Evolutionary conservation across 495 filamentous ascomycete genomes (phyloP), one percentile per base, ranked within the genome.

Genomic region (Penicillium diatomitis): DNA sequence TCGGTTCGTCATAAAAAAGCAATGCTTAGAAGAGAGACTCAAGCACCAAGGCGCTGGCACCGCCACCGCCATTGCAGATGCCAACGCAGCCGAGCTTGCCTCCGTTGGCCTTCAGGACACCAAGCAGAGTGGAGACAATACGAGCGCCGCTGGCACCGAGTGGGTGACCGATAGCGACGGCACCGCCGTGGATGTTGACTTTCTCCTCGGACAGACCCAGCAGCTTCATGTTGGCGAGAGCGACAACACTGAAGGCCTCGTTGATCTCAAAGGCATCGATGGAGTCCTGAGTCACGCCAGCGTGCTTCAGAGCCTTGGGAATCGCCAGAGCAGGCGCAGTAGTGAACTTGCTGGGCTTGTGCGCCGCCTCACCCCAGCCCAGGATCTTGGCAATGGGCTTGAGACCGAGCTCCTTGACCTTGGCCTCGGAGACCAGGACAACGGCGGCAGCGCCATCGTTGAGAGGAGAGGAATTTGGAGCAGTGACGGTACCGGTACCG

Each of bases 221-320:
- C 36, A 97, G 61, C 76, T 96, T 95, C 71, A 95, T 78, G 70
- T 98, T 98, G 49, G 92, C 91, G 41, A 97, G 73, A 10, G 92
- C 90, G 40, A 98, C 92, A 28, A 98, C 92, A 38, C 85, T 90
- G 77, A 98, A 98, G 5, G 92, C 92, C 73, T 98, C 92, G 70
- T 98, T 98, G 76, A 98, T 96, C 77, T 98, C 92, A 60, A 91
- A 97, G 54, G 83, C 91, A 59, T 96, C 91, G 44, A 98, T 78
- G 36, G 83, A 71, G 39, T 84, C 75, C 55, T 82, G 78, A 33
- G 81, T 76, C 43, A 96, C 68, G 49, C 83, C 82, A 34, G 92
- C 92, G 67, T 98, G 90, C 75, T 86, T 86, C 53, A 97, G 79
- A 9, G 92, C 92, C 76, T 96, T 96, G 51, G 92, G 92, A 47